Conservation (phyloP, 768 basidiomycete species). For the Tricholoma furcatifolium region DNA sequence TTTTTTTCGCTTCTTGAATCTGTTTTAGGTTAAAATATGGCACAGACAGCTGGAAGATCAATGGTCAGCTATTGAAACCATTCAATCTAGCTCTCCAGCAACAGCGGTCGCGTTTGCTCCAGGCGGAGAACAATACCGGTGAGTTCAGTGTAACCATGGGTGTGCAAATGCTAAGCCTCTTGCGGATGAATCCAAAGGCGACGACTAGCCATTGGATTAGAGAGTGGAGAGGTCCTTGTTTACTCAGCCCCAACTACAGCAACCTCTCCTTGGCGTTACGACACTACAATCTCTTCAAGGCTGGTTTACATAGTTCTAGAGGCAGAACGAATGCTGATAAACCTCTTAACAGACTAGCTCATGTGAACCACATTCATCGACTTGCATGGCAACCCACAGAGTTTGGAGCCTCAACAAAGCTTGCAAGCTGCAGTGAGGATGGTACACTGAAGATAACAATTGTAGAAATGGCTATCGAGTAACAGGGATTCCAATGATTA, state of each 20-base stretch:
- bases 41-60: conserved; percentile 31
- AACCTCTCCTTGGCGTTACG: conserved; percentile 45
- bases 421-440: conserved; percentile 93
- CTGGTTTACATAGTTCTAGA: conserved; percentile 28
- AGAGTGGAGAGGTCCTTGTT: conserved; percentile 73
- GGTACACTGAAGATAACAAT: conserved; percentile 80
- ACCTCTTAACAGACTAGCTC: conserved; percentile 52
- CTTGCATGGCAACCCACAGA: conserved; percentile 72
- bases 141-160: conserved; percentile 8
- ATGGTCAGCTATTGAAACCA: conserved; percentile 59
- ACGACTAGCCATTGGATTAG: conserved; percentile 78
- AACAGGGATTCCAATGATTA: conserved; percentile 44
- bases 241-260: conserved; percentile 40
- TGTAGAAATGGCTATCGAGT: conserved; percentile 52
- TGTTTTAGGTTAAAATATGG: conserved; percentile 83
- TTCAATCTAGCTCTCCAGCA: conserved; percentile 74
- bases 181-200: conserved; percentile 32
- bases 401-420: conserved; percentile 34
- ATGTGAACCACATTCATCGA: conserved; percentile 76
- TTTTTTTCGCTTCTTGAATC: not conserved
- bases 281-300: conserved; percentile 47
- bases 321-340: not conserved
- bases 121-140: conserved; percentile 33
- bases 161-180: not conserved
- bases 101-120: conserved; percentile 75